Evolutionary conservation across 2,329 filamentous ascomycete genomes (phyloP).

Genomic region (Fusarium sp.): DNA sequence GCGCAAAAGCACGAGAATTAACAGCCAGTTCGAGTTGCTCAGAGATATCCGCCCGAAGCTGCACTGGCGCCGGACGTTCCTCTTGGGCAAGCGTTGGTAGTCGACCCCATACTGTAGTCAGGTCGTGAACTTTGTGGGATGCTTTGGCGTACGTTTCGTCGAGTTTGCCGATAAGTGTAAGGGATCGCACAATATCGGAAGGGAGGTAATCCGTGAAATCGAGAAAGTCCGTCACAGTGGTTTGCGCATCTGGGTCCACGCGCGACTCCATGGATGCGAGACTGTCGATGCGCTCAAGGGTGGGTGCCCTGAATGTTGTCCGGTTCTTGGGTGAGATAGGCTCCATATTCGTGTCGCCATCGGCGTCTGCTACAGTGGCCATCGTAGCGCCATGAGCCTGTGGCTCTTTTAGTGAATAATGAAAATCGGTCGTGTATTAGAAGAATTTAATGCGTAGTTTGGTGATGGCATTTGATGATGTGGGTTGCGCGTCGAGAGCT

Average conservation of each 20-base stretch:
- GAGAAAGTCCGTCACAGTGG: conserved; percentile 78
- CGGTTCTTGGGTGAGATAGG: conserved; percentile 49
- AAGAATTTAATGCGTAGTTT: conserved; percentile 13
- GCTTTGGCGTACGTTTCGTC: conserved; percentile 70
- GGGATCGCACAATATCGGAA: conserved; percentile 74
- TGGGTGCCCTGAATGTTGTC: conserved; percentile 47
- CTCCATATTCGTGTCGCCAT: conserved; percentile 44
- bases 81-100: conserved; percentile 64
- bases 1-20: conserved; percentile 68
- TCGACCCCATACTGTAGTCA: conserved; percentile 69
- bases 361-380: conserved; percentile 47
- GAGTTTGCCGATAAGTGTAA: conserved; percentile 75
- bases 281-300: conserved; percentile 54
- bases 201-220: conserved; percentile 79
- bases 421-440: neutral
- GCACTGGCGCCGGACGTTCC: conserved; percentile 62
- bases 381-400: conserved; percentile 33
- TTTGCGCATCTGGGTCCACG: conserved; percentile 75
- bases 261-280: conserved; percentile 62
- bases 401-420: neutral
- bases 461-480: conserved; percentile 39
- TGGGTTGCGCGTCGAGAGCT: conserved; percentile 26
- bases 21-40: conserved; percentile 67
- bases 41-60: conserved; percentile 72
- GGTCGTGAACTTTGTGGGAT: conserved; percentile 67